Conservation (phyloP, 768 basidiomycete species). For the Trametes coccinea region DNA sequence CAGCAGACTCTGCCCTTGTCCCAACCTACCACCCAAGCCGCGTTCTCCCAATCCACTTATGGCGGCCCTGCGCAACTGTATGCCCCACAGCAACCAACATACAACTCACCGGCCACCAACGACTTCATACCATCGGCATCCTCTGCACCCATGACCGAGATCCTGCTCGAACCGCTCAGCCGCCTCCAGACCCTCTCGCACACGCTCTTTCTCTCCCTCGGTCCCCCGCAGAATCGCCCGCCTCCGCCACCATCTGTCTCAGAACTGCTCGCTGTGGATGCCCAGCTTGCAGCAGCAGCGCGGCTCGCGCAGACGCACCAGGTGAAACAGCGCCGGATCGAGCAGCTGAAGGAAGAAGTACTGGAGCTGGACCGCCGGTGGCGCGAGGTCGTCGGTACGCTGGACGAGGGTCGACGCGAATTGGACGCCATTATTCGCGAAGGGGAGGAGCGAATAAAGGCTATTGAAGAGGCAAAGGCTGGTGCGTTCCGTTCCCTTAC, state of each 20-base stretch:
- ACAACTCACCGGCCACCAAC: background rate
- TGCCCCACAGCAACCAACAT: background rate
- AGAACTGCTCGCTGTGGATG: conserved; percentile 64
- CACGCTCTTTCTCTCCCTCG: conserved; percentile 71
- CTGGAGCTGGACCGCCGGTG: conserved; percentile 64
- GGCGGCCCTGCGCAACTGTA: conserved; percentile 4
- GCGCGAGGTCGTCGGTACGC: conserved; percentile 63
- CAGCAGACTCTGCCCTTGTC: conserved; percentile 1
- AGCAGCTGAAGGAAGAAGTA: conserved; percentile 70
- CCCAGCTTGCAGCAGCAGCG: conserved; percentile 63
- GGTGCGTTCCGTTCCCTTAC: conserved; percentile 42
- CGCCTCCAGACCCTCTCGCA: conserved; percentile 65
- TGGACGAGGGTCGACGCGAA: conserved; percentile 67
- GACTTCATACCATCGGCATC: background rate
- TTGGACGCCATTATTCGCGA: conserved; percentile 71
- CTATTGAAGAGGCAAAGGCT: conserved; percentile 70
- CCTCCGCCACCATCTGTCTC: conserved; percentile 58
- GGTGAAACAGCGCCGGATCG: conserved; percentile 72
- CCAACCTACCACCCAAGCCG: conserved; percentile 6
- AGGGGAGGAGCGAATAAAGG: conserved; percentile 69
- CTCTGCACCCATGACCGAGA: conserved; percentile 55
- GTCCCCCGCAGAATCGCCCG: conserved; percentile 62
- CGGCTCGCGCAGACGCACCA: conserved; percentile 71
- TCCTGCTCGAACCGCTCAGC: conserved; percentile 61
- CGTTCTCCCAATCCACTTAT: conserved; percentile 6